Base-by-base conservation (phyloP, 768 basidiomycete genomes). In the Hypholoma sublateritium region DNA sequence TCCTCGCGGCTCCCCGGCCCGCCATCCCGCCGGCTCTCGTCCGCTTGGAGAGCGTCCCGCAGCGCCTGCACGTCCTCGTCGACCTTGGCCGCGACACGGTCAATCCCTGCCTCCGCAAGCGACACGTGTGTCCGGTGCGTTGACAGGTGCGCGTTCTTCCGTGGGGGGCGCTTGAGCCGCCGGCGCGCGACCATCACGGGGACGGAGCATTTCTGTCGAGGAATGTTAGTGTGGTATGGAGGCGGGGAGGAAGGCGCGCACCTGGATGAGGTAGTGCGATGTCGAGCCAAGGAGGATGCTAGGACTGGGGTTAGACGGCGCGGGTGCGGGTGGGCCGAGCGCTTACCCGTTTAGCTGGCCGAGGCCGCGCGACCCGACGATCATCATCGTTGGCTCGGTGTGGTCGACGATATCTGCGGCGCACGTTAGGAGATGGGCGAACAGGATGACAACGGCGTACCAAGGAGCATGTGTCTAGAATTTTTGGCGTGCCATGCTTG, bases 401-500 rank as follows among this genome's bases (percentile, higher is more conserved):
- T 90, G 83, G 65, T 98, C 95, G 22, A 96, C 87, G 51, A 98
- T 83, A 64, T 95, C 91, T 83, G 52, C 11, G 7, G 42, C 6
- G 28, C 28, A 1, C 28, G 28, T 32, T 32, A 32, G 28, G 9
- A 32, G 5, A 6, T 32, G 28, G 28, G 28, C 5, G 6, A 9
- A 9, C 28, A 32, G 9, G 28, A 32, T 32, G 28, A 36, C 51
- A 37, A 49, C 43, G 45, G 65, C 78, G 52, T 49, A 87, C 88
- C 88, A 17, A 96, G 75, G 21, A 96, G 74, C 87, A 95, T 95
- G 66, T 95, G 93, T 21, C 93, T 75, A 1, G 89, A 80, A 67
- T 95, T 95, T 77, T 96, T 97, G n/a, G 95, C 93, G 62, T 98
- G 95, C 84, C 95, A 91, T 25, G 95, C 95, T 73, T 98, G 95